phyloP scores from a whole-genome alignment of 1,284 basidiomycete genomes.

The Ceratobasidium sp. region DNA sequence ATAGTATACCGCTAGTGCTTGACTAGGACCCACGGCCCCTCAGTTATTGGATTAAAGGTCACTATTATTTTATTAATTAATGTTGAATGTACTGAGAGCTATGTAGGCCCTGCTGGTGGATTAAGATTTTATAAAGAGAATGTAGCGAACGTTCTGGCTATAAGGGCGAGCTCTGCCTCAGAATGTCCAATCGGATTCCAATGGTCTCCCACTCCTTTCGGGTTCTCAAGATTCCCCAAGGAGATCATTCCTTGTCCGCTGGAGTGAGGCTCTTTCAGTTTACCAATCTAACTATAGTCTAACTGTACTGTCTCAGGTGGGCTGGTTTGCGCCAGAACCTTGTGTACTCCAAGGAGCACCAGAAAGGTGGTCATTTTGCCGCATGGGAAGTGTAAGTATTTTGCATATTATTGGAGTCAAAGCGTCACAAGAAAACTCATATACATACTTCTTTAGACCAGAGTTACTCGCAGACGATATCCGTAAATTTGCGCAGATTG shows the following conservation, averaged over 20 bases:
- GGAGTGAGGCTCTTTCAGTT: constrained; percentile 41
- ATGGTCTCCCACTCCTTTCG: constrained; percentile 44
- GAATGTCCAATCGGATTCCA: constrained; percentile 15
- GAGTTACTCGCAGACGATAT: constrained; percentile 45
- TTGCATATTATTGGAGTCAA: neutral
- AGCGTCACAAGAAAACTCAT: neutral
- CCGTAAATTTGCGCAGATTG: constrained; percentile 42
- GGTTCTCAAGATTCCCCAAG: constrained; percentile 44
- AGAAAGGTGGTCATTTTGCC: constrained; percentile 47
- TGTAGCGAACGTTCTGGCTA: constrained; percentile 5
- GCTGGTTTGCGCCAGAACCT: constrained; percentile 44
- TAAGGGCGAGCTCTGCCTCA: constrained; percentile 9
- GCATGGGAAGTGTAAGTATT: constrained; percentile 46
- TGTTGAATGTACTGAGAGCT: neutral
- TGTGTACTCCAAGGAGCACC: constrained; percentile 42
- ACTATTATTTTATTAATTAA: neutral
- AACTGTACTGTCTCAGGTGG: constrained; percentile 32
- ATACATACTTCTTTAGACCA: constrained; percentile 25
- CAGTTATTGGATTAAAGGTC: constrained; percentile 36
- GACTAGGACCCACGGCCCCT: no score
- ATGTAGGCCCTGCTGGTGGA: constrained; percentile 41
- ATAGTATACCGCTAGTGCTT: no score
- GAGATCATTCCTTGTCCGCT: constrained; percentile 43
- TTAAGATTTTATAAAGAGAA: constrained; percentile 47
- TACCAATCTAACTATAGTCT: neutral